Evolutionary conservation across 768 basidiomycete species (phyloP), one percentile per base, ranked within the genome.

Genomic region (Boletus huronensis): DNA sequence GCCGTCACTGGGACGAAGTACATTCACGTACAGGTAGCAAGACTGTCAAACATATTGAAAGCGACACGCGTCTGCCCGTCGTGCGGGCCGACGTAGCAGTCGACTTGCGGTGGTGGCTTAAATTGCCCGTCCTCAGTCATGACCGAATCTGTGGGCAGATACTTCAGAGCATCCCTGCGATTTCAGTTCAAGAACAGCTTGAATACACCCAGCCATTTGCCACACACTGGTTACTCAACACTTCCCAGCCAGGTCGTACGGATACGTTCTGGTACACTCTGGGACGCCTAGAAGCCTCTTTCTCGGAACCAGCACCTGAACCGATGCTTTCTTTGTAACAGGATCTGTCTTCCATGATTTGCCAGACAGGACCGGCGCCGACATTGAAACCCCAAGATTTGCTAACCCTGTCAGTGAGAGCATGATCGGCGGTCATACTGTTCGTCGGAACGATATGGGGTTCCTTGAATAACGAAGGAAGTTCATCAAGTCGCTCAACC

Each of bases 331-430:
- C 90, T 64, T 88, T 90, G 68, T 76, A 92, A 80, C 87, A 93
- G 1, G 79, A 82, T 47, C 88, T 71, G 58, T 93, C 91, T 64
- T 93, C 91, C 40, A 80, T 70, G 34, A 91, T 68, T 54, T 91
- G 85, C 89, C 90, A 93, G 6, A 90, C 61, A 1, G 90, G 88
- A 0, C 91, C 90, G 3, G 82, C 66, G 4, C 90, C 88, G 14
- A 88, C 80, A 58, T 88, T 89, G 62, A 80, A 83, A 0, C 86
- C 83, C 85, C 84, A 88, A 0, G 85, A 75, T 61, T 84, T 88
- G 61, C 78, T 83, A 9, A 87, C 55, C 41, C 85, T 77, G 47
- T 80, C 79, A 2, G 75, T 76, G 38, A 86, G 70, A 29, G 72
- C 73, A 1, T 71, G 54, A 48, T 73, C 73, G 45, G 79, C 67